A percentile compares a stretch with the other conserved stretches of the same genome.
Evolutionary conservation across 768 basidiomycete genomes (phyloP).

Genomic region (Pholiota microspora): DNA sequence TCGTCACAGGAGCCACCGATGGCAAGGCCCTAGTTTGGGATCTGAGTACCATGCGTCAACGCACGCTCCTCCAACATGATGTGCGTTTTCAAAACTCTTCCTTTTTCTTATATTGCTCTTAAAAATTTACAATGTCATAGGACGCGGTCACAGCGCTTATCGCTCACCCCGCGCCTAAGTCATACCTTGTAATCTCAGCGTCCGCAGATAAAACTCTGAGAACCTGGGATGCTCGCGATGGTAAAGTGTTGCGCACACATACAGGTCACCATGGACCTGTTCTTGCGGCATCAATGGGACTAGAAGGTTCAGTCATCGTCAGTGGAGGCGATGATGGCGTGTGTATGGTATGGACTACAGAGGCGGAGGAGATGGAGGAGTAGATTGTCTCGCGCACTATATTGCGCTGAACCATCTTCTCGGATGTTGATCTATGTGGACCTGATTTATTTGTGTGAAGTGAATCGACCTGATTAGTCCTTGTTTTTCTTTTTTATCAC

Average conservation of each 20-base stretch:
- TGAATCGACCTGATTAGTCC: no score
- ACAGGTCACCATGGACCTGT: conserved; percentile 80
- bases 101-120: not conserved
- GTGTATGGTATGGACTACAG: conserved; percentile 81
- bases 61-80: conserved; percentile 79
- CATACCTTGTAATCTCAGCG: conserved; percentile 77
- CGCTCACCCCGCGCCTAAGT: conserved; percentile 69
- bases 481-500: no score
- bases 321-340: conserved; percentile 90
- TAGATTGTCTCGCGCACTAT: not conserved
- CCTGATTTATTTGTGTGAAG: no score
- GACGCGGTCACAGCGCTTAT: conserved; percentile 85
- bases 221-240: conserved; percentile 93
- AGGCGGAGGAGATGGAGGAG: conserved; percentile 38
- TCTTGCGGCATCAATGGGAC: conserved; percentile 69
- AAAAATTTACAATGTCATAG: conserved; percentile 37
- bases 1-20: conserved; percentile 88
- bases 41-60: conserved; percentile 77
- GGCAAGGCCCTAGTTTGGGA: conserved; percentile 97
- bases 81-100: conserved; percentile 40
- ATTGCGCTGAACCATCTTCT: not conserved
- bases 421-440: not conserved
- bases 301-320: conserved; percentile 70
- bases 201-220: conserved; percentile 85
- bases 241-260: conserved; percentile 73